Evolutionary conservation across 345 rosid genomes (phyloP).

Genomic region (Draba incana): DNA sequence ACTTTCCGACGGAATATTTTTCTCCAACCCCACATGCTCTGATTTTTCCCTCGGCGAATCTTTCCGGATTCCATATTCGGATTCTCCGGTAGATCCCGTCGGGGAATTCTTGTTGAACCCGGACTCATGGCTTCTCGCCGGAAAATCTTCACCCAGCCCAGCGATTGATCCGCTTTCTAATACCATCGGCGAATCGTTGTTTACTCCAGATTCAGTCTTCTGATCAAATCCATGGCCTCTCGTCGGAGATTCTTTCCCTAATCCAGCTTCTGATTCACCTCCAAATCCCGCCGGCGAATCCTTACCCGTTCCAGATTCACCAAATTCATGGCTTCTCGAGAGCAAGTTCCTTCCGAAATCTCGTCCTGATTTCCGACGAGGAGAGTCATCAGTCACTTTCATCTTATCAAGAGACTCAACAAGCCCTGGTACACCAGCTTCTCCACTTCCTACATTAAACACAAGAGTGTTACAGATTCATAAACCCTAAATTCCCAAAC

Average conservation of each 20-base stretch:
- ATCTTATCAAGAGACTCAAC: slow-evolving; percentile 46
- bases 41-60: no score
- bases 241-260: not conserved
- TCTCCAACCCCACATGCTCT: not conserved
- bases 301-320: not conserved
- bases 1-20: not conserved
- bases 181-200: not conserved
- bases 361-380: slow-evolving; percentile 18
- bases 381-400: slow-evolving; percentile 40
- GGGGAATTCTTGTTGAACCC: not conserved
- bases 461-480: not conserved
- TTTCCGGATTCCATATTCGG: not conserved
- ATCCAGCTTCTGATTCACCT: slow-evolving; percentile 10
- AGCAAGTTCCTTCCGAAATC: slow-evolving; percentile 9
- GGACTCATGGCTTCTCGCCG: slow-evolving; percentile 8
- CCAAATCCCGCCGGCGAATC: not conserved
- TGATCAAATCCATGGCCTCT: slow-evolving; percentile 12
- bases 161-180: slow-evolving; percentile 5
- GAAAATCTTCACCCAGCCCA: slow-evolving; percentile 1
- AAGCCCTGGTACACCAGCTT: slow-evolving; percentile 41
- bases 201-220: not conserved
- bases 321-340: slow-evolving; percentile 25
- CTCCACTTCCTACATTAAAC: slow-evolving; percentile 44
- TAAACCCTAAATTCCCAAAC: not conserved
- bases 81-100: not conserved